A percentile compares a stretch with the other conserved stretches of the same genome.
Evolutionary conservation across 2,329 filamentous ascomycete species (phyloP).

Genomic region (Colletotrichum filicis): DNA sequence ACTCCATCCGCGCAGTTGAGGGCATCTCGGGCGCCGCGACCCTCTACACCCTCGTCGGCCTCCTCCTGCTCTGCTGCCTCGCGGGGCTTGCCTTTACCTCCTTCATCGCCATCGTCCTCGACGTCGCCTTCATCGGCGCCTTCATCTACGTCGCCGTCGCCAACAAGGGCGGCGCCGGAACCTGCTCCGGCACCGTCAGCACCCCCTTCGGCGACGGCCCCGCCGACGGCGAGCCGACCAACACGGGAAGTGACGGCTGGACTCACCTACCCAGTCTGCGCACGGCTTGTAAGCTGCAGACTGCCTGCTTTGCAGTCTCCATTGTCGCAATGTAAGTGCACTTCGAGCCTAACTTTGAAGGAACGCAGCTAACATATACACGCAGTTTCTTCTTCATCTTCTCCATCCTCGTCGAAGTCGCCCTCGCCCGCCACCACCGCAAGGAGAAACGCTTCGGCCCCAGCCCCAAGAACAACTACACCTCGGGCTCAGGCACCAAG

Average conservation of each 20-base stretch:
- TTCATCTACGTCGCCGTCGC: slow-evolving; percentile 86
- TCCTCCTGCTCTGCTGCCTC: slow-evolving; percentile 81
- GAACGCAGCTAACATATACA: neutral
- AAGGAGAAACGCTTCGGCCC: slow-evolving; percentile 79
- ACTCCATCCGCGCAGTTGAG: slow-evolving; percentile 77
- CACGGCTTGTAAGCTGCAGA: slow-evolving; percentile 78
- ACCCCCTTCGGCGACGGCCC: slow-evolving; percentile 77
- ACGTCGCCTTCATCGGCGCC: slow-evolving; percentile 78
- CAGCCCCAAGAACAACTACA: slow-evolving; percentile 64
- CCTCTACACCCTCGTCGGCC: slow-evolving; percentile 78
- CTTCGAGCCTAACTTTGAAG: neutral
- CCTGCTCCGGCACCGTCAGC: slow-evolving; percentile 69
- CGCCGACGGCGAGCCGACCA: slow-evolving; percentile 58
- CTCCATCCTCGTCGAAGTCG: slow-evolving; percentile 75
- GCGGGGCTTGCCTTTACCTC: slow-evolving; percentile 81
- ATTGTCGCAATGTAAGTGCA: slow-evolving; percentile 77
- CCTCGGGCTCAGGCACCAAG: slow-evolving; percentile 57
- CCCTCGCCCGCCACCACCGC: slow-evolving; percentile 76
- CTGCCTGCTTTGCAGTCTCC: slow-evolving; percentile 79
- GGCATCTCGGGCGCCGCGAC: slow-evolving; percentile 81
- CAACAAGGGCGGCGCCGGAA: slow-evolving; percentile 74
- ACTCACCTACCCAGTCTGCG: slow-evolving; percentile 58
- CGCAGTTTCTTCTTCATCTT: slow-evolving; percentile 78
- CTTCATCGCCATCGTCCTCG: slow-evolving; percentile 78
- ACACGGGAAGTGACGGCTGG: slow-evolving; percentile 61